Percentiles rank a stretch among this genome's conserved stretches.
Evolutionary conservation across 345 rosid species (phyloP).

Genomic region (Dovyalis caffra): DNA sequence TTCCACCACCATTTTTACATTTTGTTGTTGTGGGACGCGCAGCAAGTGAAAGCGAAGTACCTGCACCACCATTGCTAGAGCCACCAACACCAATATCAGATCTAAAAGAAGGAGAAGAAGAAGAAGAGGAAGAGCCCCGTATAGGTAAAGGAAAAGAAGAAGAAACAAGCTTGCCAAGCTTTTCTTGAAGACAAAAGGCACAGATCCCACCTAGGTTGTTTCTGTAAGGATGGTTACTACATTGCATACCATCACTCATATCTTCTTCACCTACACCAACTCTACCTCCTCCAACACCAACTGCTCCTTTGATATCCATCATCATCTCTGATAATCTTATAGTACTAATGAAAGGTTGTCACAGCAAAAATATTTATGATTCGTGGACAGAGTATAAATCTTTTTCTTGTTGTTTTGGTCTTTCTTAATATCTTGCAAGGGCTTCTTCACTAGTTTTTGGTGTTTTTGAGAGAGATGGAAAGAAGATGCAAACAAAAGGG

Average conservation of each 20-base stretch:
- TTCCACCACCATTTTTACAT: slow-evolving; percentile 21
- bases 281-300: slow-evolving; percentile 13
- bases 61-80: slow-evolving; percentile 13
- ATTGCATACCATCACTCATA: slow-evolving; percentile 80
- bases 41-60: slow-evolving; percentile 39
- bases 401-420: slow-evolving; percentile 3
- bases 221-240: slow-evolving; percentile 70
- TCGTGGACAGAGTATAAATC: background rate
- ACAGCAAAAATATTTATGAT: slow-evolving; percentile 7
- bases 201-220: slow-evolving; percentile 97
- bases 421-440: slow-evolving; percentile 19
- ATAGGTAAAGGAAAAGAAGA: slow-evolving; percentile 74
- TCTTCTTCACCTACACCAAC: slow-evolving; percentile 57
- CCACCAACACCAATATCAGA: slow-evolving; percentile 46
- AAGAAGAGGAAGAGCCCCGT: slow-evolving; percentile 41
- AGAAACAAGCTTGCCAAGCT: slow-evolving; percentile 93
- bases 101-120: slow-evolving; percentile 85
- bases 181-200: slow-evolving; percentile 96
- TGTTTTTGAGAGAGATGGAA: slow-evolving; percentile 22
- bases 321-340: background rate
- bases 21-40: slow-evolving; percentile 33
- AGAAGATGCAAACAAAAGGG: slow-evolving; percentile 27
- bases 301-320: slow-evolving; percentile 8
- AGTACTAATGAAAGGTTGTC: background rate
- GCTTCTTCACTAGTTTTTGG: background rate